phyloP scores from a whole-genome alignment of 208 protist species.

The Wallacemonas sp. region DNA sequence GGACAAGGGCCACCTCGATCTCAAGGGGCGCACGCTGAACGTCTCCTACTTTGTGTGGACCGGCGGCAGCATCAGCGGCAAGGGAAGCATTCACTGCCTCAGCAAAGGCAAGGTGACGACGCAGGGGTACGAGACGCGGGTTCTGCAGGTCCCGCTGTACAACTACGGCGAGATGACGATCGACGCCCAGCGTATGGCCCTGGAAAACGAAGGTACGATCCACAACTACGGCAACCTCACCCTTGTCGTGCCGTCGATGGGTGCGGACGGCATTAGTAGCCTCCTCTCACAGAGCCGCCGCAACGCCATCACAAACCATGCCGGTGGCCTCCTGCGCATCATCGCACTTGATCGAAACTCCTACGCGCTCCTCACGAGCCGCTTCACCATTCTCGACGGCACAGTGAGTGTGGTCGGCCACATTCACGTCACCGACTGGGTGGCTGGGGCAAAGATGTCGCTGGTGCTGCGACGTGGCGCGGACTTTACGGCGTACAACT shows the following conservation, averaged over 20 bases:
- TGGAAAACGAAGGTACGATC: conserved; percentile 63
- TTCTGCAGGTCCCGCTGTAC: conserved; percentile 54
- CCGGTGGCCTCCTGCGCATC: conserved; percentile 51
- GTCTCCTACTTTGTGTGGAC: conserved; percentile 82
- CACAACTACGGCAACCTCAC: conserved; percentile 84
- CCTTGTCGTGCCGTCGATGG: conserved; percentile 58
- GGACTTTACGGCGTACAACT: conserved; percentile 37
- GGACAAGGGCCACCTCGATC: conserved; percentile 58
- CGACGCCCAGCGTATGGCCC: conserved; percentile 62
- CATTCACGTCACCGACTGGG: conserved; percentile 55
- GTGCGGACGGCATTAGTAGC: conserved; percentile 59
- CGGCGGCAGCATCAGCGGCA: conserved; percentile 68
- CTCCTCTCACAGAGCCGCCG: conserved; percentile 42
- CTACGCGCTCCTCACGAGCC: conserved; percentile 52
- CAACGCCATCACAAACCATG: conserved; percentile 66
- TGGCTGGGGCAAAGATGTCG: conserved; percentile 28
- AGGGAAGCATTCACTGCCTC: conserved; percentile 67
- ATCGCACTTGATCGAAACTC: conserved; percentile 51
- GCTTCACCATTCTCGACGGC: conserved; percentile 55
- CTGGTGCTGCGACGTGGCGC: conserved; percentile 39
- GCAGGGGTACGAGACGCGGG: conserved; percentile 63
- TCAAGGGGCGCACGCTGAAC: conserved; percentile 62
- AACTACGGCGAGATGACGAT: conserved; percentile 87
- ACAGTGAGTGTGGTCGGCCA: conserved; percentile 48
- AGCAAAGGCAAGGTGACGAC: conserved; percentile 62